phyloP scores from a whole-genome alignment of 2,329 filamentous ascomycete species.

The Rutstroemia sydowiana region DNA sequence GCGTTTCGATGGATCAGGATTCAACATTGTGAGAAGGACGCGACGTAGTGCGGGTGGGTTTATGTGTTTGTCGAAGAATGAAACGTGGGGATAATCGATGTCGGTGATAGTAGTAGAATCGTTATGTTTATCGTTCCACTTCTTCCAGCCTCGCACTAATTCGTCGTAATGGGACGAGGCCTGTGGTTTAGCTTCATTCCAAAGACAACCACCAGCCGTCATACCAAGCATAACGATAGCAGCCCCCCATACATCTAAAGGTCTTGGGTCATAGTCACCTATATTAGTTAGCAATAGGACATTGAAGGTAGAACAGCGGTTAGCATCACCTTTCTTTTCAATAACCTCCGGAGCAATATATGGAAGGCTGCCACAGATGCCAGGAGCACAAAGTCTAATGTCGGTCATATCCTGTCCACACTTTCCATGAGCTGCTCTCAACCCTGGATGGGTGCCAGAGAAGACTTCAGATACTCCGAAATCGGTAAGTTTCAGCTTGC shows the following conservation, averaged over 20 bases:
- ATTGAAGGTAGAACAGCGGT: not conserved
- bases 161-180: slow-evolving; percentile 50
- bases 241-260: slow-evolving; percentile 79
- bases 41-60: slow-evolving; percentile 62
- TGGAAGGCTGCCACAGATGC: slow-evolving; percentile 76
- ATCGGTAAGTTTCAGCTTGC: slow-evolving; percentile 83
- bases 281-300: slow-evolving; percentile 8
- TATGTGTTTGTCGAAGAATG: slow-evolving; percentile 56
- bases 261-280: slow-evolving; percentile 63
- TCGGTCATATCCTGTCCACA: slow-evolving; percentile 68
- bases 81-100: slow-evolving; percentile 57
- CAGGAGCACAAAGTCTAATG: slow-evolving; percentile 64
- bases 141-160: slow-evolving; percentile 60
- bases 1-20: slow-evolving; percentile 67
- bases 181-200: slow-evolving; percentile 57
- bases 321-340: slow-evolving; percentile 46
- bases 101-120: slow-evolving; percentile 45
- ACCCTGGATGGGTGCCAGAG: slow-evolving; percentile 69
- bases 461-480: slow-evolving; percentile 89
- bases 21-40: slow-evolving; percentile 72
- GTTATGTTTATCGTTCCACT: slow-evolving; percentile 51
- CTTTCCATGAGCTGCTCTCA: slow-evolving; percentile 63
- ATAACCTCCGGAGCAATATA: slow-evolving; percentile 86
- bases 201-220: slow-evolving; percentile 64
- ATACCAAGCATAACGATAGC: slow-evolving; percentile 78